Evolutionary conservation across 106 monocot genomes (phyloP).

Genomic region (Vanilla planifolia): DNA sequence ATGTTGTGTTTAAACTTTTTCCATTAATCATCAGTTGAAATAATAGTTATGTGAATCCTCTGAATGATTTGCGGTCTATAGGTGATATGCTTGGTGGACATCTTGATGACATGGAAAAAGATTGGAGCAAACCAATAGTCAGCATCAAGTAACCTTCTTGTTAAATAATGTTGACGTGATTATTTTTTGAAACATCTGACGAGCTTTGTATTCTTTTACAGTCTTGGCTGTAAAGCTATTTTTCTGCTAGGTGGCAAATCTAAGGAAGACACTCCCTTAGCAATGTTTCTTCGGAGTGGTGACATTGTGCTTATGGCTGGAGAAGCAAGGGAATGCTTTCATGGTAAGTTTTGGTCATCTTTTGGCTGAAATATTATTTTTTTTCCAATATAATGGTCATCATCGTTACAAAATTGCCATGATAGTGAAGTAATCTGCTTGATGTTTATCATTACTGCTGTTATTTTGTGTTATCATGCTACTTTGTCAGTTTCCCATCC

Average conservation of each 20-base stretch:
- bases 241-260: conserved; percentile 88
- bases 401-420: too few species aligned
- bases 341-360: conserved; percentile 47
- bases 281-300: conserved; percentile 80
- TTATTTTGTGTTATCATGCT: too few species aligned
- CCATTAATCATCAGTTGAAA: too few species aligned
- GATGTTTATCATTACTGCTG: too few species aligned
- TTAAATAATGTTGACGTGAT: background rate
- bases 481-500: too few species aligned
- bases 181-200: background rate
- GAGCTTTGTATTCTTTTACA: conserved; percentile 19
- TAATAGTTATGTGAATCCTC: background rate
- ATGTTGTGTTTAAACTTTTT: too few species aligned
- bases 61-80: conserved; percentile 11
- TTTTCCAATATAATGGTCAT: background rate
- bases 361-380: background rate
- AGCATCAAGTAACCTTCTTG: conserved; percentile 74
- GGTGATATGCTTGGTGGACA: conserved; percentile 99
- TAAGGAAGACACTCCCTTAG: conserved; percentile 67
- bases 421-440: too few species aligned
- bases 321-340: conserved; percentile 85
- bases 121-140: conserved; percentile 96
- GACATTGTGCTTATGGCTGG: conserved; percentile 94
- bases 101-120: conserved; percentile 96
- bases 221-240: conserved; percentile 87